Percentiles rank a stretch among this genome's conserved stretches.
Conservation (phyloP, 495 filamentous ascomycete genomes). For the Xylona heveae region DNA sequence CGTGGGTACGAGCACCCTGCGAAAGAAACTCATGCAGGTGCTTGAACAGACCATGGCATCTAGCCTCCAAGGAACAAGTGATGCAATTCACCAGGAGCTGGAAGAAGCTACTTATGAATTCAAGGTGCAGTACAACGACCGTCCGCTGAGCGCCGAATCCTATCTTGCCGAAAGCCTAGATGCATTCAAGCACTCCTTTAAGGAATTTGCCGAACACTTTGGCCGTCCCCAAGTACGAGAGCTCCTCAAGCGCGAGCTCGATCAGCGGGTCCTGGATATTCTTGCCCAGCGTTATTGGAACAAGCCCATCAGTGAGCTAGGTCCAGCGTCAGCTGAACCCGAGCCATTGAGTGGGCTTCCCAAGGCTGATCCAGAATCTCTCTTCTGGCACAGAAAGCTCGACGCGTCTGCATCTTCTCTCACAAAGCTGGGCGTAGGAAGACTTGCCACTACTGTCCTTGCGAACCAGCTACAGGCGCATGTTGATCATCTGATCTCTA, state of each 20-base stretch:
- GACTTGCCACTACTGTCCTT: slow-evolving; percentile 78
- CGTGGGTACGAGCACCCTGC: slow-evolving; percentile 66
- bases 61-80: slow-evolving; percentile 66
- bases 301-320: slow-evolving; percentile 65
- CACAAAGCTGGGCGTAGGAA: slow-evolving; percentile 82
- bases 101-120: slow-evolving; percentile 97
- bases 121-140: slow-evolving; percentile 98
- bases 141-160: slow-evolving; percentile 81
- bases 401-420: slow-evolving; percentile 78
- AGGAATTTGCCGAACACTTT: slow-evolving; percentile 74
- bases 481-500: slow-evolving; percentile 53
- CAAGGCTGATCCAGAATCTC: slow-evolving; percentile 60
- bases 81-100: slow-evolving; percentile 83
- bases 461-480: slow-evolving; percentile 71
- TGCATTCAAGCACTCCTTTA: slow-evolving; percentile 94
- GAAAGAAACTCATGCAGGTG: slow-evolving; percentile 92
- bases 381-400: slow-evolving; percentile 86
- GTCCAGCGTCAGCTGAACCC: slow-evolving; percentile 34
- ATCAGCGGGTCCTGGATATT: slow-evolving; percentile 90
- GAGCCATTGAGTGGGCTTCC: slow-evolving; percentile 59
- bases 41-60: slow-evolving; percentile 93
- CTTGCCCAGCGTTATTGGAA: slow-evolving; percentile 95
- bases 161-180: slow-evolving; percentile 91
- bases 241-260: slow-evolving; percentile 76
- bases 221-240: slow-evolving; percentile 74